Base-by-base conservation (phyloP, 306 rosid genomes). In the Quercus bicolor region DNA sequence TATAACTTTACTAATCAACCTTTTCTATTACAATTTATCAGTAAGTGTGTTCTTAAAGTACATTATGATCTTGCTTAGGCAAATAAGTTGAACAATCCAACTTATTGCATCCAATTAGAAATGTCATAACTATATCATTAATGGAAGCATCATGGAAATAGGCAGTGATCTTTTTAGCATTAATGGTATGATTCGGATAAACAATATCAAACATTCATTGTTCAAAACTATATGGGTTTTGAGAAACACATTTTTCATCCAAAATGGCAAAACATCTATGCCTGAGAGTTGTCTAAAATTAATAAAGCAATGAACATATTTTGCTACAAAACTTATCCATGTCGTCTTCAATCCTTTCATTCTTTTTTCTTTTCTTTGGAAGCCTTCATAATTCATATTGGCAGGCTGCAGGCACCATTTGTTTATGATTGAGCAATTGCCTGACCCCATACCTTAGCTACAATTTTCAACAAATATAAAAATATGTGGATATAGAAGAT, bases 331-430 rank as follows among this genome's bases (percentile, higher is more conserved):
- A 72, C n/a, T 74, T 80, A 24, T 77, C 43, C 55, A 78, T 65
- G 84, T 86, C 89, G 5, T 48, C 75, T 75, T 79, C 86, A 80
- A 74, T 62, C 71, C 70, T 80, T 82, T 80, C 78, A 45, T 33
- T 71, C 43, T 72, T 70, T 56, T 56, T 83, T 40, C 3, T 77
- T 55, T 53, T 70, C 71, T 80, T 74, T 56, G 55, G 78, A 68
- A 79, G 77, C 65, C 73, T 68, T 76, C 75, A 73, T 74, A 66
- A 55, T 56, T 76, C 75, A 73, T 71, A 66, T 61, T 56, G 62
- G 13, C 72, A 78, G 86, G 75, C 77, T 56, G 13, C 72, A 80
- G 86, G 75, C 77, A 74, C n/a, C 43, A 31, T 20, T 77, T 77
- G 53, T 61, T 43, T 78, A 72, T 60, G 14, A 31, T 77, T 70